These are phyloP conservation scores for Claviceps africana DNA, from an alignment of 2,329 filamentous ascomycete species.

Conservation along the genomic window DNA sequence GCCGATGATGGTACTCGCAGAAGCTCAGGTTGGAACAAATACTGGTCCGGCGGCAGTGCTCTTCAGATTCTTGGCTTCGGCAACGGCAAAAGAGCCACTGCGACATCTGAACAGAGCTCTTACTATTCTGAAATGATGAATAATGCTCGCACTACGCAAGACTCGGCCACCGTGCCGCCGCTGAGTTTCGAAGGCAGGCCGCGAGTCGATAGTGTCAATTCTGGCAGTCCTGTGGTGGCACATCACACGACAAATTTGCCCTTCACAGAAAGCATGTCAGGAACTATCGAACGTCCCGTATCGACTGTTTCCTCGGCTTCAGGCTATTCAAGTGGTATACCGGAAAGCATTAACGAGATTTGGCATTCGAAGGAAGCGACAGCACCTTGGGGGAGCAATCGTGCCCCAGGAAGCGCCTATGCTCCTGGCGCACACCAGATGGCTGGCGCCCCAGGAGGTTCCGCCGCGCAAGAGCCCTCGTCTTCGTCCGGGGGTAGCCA, in stretches of 20 bases:
- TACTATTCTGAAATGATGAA: slow-evolving; percentile 31
- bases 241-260: slow-evolving; percentile 39
- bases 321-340: slow-evolving; percentile 50
- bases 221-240: slow-evolving; percentile 55
- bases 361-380: slow-evolving; percentile 36
- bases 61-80: slow-evolving; percentile 51
- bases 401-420: slow-evolving; percentile 40
- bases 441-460: slow-evolving; percentile 24
- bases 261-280: slow-evolving; percentile 43
- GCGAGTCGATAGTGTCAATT: slow-evolving; percentile 50
- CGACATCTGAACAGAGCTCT: slow-evolving; percentile 41
- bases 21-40: slow-evolving; percentile 66
- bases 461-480: slow-evolving; percentile 16
- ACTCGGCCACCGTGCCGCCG: slow-evolving; percentile 58
- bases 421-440: slow-evolving; percentile 27
- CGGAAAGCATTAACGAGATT: slow-evolving; percentile 45
- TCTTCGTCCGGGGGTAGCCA: slow-evolving; percentile 24
- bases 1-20: slow-evolving; percentile 34
- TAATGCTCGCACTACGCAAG: slow-evolving; percentile 38
- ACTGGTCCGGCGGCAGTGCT: slow-evolving; percentile 62
- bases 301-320: slow-evolving; percentile 36
- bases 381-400: slow-evolving; percentile 34
- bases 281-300: slow-evolving; percentile 43
- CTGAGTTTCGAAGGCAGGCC: slow-evolving; percentile 50
- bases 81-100: slow-evolving; percentile 32